phyloP scores from a whole-genome alignment of 2,329 filamentous ascomycete species.

The Pseudohalonectria lignicola region DNA sequence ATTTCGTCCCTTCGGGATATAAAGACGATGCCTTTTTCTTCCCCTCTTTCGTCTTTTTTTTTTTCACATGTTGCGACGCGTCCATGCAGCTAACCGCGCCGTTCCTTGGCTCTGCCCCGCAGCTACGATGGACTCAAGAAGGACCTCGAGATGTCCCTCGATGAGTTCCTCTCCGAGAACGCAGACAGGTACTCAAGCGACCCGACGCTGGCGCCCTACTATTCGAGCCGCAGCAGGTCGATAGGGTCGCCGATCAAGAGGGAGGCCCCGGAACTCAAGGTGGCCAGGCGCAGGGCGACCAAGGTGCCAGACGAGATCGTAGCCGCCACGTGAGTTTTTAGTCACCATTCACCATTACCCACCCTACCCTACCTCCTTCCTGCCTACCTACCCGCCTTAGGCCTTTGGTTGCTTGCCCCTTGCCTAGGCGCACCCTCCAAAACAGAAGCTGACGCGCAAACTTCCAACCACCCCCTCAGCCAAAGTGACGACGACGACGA shows the following conservation, averaged over 20 bases:
- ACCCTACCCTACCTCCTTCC: no score
- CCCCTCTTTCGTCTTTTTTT: background rate
- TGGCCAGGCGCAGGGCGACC: constrained; percentile 31
- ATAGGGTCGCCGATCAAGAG: constrained; percentile 51
- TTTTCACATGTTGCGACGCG: background rate
- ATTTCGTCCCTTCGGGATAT: no score
- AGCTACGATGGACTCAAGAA: constrained; percentile 67
- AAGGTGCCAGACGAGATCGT: constrained; percentile 32
- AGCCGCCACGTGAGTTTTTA: constrained; percentile 32
- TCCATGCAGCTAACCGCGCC: constrained; percentile 4
- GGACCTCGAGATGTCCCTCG: constrained; percentile 67
- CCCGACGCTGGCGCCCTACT: constrained; percentile 62
- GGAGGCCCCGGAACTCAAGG: constrained; percentile 33
- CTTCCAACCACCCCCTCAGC: no score
- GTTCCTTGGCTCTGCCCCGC: constrained; percentile 7
- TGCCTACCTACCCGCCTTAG: no score
- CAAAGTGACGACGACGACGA: background rate
- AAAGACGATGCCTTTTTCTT: no score
- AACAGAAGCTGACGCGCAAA: no score
- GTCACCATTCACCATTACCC: no score
- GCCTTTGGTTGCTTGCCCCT: no score
- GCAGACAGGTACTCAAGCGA: constrained; percentile 52
- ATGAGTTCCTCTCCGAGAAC: constrained; percentile 63
- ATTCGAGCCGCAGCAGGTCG: constrained; percentile 51
- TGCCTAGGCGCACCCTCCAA: no score